phyloP scores from a whole-genome alignment of 73 alveolate species.

The Paramecium tetraurelia region DNA sequence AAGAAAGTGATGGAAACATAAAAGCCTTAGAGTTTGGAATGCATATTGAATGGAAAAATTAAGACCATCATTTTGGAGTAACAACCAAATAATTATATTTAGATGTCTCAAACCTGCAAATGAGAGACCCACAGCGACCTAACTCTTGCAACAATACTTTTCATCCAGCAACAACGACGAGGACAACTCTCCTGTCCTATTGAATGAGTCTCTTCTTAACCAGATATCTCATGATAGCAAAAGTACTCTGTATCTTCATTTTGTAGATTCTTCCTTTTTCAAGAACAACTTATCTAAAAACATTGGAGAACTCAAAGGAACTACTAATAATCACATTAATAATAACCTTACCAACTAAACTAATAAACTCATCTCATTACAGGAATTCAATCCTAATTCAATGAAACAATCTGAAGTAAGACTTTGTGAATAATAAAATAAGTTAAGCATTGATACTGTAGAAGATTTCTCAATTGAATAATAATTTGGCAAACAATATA shows the following conservation, averaged over 20 bases:
- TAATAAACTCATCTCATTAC: background rate
- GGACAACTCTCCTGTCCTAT: slow-evolving; percentile 21
- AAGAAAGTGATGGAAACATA: slow-evolving; percentile 76
- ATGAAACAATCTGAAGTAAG: background rate
- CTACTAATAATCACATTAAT: background rate
- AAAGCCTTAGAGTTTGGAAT: slow-evolving; percentile 49
- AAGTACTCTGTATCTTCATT: background rate
- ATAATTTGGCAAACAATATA: background rate
- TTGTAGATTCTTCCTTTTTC: slow-evolving; percentile 16
- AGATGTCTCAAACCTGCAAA: slow-evolving; percentile 30
- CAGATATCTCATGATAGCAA: background rate
- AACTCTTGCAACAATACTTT: background rate
- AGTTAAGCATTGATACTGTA: slow-evolving; percentile 19
- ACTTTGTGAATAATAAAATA: background rate
- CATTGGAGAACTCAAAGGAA: background rate
- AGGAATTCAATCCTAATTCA: background rate
- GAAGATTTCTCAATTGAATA: slow-evolving; percentile 2
- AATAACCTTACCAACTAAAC: background rate
- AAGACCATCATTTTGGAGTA: slow-evolving; percentile 49
- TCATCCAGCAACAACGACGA: background rate
- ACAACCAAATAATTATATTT: background rate
- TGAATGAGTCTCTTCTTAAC: background rate
- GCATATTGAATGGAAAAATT: background rate
- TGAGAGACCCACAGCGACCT: slow-evolving; percentile 50
- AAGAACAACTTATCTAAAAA: background rate